These are phyloP conservation scores for Akanthomyces dipterigenus DNA, from an alignment of 2,329 filamentous ascomycete genomes.

Conservation along the genomic window DNA sequence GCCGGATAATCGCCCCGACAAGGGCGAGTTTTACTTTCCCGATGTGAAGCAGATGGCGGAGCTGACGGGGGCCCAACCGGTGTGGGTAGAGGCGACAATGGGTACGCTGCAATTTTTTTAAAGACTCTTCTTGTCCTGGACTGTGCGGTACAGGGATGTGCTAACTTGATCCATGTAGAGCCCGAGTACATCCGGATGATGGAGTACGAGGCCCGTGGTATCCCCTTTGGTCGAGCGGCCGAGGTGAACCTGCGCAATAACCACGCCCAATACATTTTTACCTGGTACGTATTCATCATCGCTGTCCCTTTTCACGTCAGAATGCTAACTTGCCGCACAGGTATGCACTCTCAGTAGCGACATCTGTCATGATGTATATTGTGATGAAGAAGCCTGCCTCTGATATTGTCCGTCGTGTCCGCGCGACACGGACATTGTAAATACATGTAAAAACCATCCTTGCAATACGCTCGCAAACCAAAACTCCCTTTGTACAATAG, in stretches of 20 bases:
- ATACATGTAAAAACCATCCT: conserved; percentile 24
- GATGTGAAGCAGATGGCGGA: conserved; percentile 88
- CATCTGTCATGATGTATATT: conserved; percentile 94
- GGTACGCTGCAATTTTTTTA: conserved; percentile 41
- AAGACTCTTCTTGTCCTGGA: neutral
- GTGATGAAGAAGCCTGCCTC: conserved; percentile 80
- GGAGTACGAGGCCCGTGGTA: conserved; percentile 69
- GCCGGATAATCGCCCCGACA: conserved; percentile 77
- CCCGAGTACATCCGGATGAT: conserved; percentile 72
- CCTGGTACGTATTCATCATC: conserved; percentile 81
- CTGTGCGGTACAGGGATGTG: neutral
- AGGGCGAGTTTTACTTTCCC: conserved; percentile 88
- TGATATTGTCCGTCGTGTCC: conserved; percentile 64
- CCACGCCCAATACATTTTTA: conserved; percentile 97
- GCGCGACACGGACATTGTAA: conserved; percentile 36
- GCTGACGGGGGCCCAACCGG: conserved; percentile 72
- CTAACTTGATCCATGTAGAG: conserved; percentile 39
- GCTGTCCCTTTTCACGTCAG: too few relatives aligned
- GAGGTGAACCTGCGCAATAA: conserved; percentile 95
- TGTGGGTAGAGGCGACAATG: conserved; percentile 97
- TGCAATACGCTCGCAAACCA: neutral
- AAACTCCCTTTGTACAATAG: conserved; percentile 19
- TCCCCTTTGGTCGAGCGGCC: conserved; percentile 80
- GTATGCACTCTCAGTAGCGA: conserved; percentile 80
- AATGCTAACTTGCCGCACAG: conserved; percentile 44